Evolutionary conservation across 495 filamentous ascomycete genomes (phyloP).

Genomic region (Recurvomyces mirabilis): DNA sequence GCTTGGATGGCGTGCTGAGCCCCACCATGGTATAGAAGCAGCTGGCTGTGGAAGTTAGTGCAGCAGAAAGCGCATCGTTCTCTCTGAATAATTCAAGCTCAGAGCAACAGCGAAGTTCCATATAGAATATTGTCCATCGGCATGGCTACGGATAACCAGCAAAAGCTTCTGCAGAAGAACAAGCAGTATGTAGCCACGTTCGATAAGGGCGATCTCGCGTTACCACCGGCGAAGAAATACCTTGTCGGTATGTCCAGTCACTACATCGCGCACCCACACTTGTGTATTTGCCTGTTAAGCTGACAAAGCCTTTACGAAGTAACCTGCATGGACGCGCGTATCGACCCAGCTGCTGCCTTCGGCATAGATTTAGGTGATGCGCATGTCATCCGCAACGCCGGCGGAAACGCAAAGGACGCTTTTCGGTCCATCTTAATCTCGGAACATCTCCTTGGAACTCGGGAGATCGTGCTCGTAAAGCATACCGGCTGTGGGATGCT

Average conservation of each 20-base stretch:
- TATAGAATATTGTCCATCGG: too few relatives aligned
- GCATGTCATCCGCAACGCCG: slow-evolving; percentile 73
- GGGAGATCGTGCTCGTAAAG: slow-evolving; percentile 66
- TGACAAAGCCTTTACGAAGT: slow-evolving; percentile 28
- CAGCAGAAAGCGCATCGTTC: too few relatives aligned
- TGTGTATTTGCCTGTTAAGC: neutral
- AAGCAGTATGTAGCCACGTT: too few relatives aligned
- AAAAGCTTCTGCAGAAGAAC: too few relatives aligned
- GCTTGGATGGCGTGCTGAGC: too few relatives aligned
- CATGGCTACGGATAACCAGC: too few relatives aligned
- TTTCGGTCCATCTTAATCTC: slow-evolving; percentile 68
- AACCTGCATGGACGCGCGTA: slow-evolving; percentile 79
- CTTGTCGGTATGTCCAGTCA: slow-evolving; percentile 39
- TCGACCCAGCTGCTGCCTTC: slow-evolving; percentile 59
- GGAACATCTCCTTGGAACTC: slow-evolving; percentile 71
- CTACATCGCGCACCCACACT: neutral
- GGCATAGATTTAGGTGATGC: slow-evolving; percentile 68
- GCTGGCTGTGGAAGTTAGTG: too few relatives aligned
- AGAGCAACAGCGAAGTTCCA: too few relatives aligned
- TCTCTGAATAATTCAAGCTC: too few relatives aligned
- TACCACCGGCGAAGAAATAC: slow-evolving; percentile 63
- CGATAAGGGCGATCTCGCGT: slow-evolving; percentile 50
- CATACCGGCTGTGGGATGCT: slow-evolving; percentile 78
- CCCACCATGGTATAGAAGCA: too few relatives aligned
- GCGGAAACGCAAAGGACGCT: slow-evolving; percentile 54